These are phyloP conservation scores for Boletus edulis DNA, from an alignment of 768 basidiomycete genomes.

Conservation along the genomic window DNA sequence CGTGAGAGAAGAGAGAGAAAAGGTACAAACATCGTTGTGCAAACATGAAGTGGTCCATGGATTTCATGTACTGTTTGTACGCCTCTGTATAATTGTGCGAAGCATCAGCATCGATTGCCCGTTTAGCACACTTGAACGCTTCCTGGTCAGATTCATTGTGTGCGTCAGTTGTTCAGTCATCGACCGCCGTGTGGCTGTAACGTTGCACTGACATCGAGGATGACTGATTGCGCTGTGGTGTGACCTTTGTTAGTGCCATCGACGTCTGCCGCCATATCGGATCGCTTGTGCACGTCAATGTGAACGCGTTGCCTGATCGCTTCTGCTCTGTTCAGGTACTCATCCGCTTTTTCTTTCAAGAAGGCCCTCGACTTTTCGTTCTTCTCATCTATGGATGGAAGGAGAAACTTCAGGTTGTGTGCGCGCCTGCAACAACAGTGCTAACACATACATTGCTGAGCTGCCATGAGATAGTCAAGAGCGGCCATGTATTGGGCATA, in stretches of 20 bases:
- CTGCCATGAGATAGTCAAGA: constrained; percentile 96
- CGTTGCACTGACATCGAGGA: constrained; percentile 16
- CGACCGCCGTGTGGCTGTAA: too few species aligned
- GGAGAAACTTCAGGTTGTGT: neutral
- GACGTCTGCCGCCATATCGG: neutral
- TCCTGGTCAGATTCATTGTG: constrained; percentile 35
- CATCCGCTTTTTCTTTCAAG: constrained; percentile 17
- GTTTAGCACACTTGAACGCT: constrained; percentile 86
- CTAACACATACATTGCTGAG: constrained; percentile 66
- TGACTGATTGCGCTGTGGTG: constrained; percentile 5
- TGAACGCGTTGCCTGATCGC: neutral
- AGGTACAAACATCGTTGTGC: constrained; percentile 76
- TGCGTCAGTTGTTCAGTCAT: neutral
- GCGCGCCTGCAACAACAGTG: neutral
- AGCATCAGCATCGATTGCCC: constrained; percentile 84
- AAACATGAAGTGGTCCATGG: constrained; percentile 96
- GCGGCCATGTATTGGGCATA: constrained; percentile 92
- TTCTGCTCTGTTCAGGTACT: constrained; percentile 20
- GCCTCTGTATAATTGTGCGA: constrained; percentile 90
- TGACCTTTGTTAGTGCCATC: neutral
- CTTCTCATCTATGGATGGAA: constrained; percentile 7
- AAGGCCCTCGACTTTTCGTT: constrained; percentile 18
- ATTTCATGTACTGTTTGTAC: constrained; percentile 91
- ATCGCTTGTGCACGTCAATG: neutral
- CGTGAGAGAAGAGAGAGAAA: neutral